Conservation (phyloP, 768 basidiomycete species). For the Hygrocybe punicea region DNA sequence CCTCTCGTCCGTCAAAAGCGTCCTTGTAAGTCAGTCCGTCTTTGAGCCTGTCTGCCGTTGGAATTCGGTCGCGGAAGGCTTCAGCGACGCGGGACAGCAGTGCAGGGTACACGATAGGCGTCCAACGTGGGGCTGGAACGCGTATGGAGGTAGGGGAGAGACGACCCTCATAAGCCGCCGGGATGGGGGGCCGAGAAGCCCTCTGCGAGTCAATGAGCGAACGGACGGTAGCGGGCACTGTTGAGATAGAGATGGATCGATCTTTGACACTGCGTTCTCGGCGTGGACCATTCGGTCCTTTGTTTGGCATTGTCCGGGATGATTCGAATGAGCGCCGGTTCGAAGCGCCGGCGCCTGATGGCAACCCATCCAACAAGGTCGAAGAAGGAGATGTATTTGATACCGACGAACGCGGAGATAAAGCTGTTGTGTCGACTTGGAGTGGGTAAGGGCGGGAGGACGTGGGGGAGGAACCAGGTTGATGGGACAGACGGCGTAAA, state of each 20-base stretch:
- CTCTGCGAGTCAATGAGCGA: conserved; percentile 42
- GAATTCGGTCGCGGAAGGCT: conserved; percentile 82
- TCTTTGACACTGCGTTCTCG: conserved; percentile 63
- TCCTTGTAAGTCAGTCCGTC: conserved; percentile 96
- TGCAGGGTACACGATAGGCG: conserved; percentile 91
- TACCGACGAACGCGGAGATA: conserved; percentile 43
- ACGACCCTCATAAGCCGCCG: conserved; percentile 38
- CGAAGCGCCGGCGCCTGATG: conserved; percentile 9
- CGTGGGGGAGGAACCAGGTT: conserved; percentile 1
- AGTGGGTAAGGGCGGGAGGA: conserved; percentile 44
- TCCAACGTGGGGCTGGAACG: conserved; percentile 44
- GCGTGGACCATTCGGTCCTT: conserved; percentile 41
- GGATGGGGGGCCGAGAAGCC: conserved; percentile 32
- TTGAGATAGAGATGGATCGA: conserved; percentile 74
- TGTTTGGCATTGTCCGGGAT: conserved; percentile 51
- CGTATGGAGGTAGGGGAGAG: conserved; percentile 41
- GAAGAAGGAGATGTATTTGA: conserved; percentile 37
- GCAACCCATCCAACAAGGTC: conserved; percentile 23
- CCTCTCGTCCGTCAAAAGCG: conserved; percentile 94
- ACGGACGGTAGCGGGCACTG: conserved; percentile 50
- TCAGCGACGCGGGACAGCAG: conserved; percentile 91
- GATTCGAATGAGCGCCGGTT: conserved; percentile 71
- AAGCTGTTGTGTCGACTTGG: conserved; percentile 56
- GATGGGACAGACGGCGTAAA: conserved; percentile 5
- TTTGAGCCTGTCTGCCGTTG: conserved; percentile 76